Base-by-base conservation (phyloP, 202 grass and related monocot genomes). In the Zoysia matrella region DNA sequence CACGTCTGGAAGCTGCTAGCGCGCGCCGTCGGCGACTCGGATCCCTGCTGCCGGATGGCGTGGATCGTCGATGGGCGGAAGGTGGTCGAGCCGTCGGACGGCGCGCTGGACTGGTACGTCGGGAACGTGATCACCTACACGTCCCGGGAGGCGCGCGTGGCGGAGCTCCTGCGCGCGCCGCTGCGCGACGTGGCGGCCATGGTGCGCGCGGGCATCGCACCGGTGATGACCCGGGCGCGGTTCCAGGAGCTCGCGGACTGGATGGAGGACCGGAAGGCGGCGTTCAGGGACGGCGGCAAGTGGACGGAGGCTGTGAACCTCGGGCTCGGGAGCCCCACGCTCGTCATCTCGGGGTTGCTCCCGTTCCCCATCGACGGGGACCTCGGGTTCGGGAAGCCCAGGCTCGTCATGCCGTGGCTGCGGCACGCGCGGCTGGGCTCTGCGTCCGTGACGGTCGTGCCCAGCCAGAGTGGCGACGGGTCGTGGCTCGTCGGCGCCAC, bases 221-320 rank as follows among this genome's bases (percentile, higher is more conserved):
- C 77, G 15, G 90, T 47, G 64, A 69, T 47, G 84, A 72, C 22
- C 0, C 53, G 74, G 82, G 86, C 73, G n/a, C 50, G 83, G 77
- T 96, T 96, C 50, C 83, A 87, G 88, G 72, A 96, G 73, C 88
- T 93, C 44, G 81, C 82, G 76, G 93, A 96, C 66, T 96, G 93
- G 93, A 88, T 96, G 90, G 93, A 96, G 76, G 83, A 47, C 46
- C 78, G 79, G 41, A 96, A 96, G 11, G 61, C 77, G 13, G 76
- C 68, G 41, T 89, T 80, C 72, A 80, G 60, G 77, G 87, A 85
- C 50, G 87, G 87, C 1, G 93, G 90, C 46, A 96, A 93, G 89
- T 93, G 93, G 90, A 92, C 88, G 47, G 86, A 96, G 82, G 75
- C 69, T 22, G 86, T 96, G 77, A 88, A 89, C 6, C 60, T 92